Base-by-base conservation (phyloP, 192 early-diverging fungal species). In the Diversispora eburnea region DNA sequence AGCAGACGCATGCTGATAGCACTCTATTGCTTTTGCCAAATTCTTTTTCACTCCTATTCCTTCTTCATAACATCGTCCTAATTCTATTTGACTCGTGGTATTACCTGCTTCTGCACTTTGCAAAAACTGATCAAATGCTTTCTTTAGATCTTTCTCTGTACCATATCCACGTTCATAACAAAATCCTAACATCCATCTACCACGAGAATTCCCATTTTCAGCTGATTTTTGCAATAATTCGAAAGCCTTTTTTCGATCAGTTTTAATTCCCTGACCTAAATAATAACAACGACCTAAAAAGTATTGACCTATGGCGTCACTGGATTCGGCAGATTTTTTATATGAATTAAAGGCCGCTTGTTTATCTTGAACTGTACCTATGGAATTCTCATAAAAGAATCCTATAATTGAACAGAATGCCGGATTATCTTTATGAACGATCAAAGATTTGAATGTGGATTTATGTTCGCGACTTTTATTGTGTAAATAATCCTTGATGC, bases 21-120 rank as follows among this genome's bases (percentile, higher is more conserved):
- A 88, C 51, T 83, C 77, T 55, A 91, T 81, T 4, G 91, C 91
- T 69, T 78, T 78, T 47, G 75, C 75, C 8, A 75, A 68, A 56
- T 67, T 25, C 19, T 75, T 54, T n/a, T 70, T 70, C n/a, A 90
- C 82, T 4, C 92, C 92, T 8, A 89, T 77, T 3, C 91, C 92
- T 58, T 85, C 86, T 39, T 86, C 82, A 58, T 88, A 84, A 70
- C 90, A 89, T 65, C 77, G 88, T 3, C 89, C 92, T 15, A 90
- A 80, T 61, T 91, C 91, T 76, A 85, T 91, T 73, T 92, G 89
- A 9, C 91, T 88, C 84, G 88, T 88, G 0, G 88, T 82, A 67
- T 91, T 85, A 41, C 85, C 84, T 56, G 85, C 78, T 60, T 88
- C 75, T 3, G 90, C 89, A 20, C 57, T 59, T 12, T 8, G 20